These are phyloP conservation scores for Inosperma sp. DNA, from an alignment of 768 basidiomycete species.

Conservation along the genomic window DNA sequence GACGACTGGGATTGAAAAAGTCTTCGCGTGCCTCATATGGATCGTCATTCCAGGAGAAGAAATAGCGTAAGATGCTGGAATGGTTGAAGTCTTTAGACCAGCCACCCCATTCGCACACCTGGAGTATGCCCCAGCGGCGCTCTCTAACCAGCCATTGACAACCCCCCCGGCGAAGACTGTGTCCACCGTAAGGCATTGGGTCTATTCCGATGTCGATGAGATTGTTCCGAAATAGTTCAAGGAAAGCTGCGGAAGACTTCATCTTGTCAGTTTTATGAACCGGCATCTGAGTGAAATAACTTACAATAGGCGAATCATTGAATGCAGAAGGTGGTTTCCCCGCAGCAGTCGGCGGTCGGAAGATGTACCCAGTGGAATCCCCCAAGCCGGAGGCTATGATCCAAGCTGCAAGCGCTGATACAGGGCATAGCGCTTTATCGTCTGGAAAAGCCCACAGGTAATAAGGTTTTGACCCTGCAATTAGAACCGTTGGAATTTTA, in stretches of 20 bases:
- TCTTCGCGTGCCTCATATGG: constrained; percentile 24
- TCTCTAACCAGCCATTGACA: constrained; percentile 8
- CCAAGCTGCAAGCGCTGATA: no score
- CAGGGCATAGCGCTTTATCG: no score
- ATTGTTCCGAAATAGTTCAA: constrained; percentile 7
- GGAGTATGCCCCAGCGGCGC: constrained; percentile 30
- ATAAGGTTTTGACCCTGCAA: not conserved
- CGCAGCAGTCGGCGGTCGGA: no score
- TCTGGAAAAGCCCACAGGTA: not conserved
- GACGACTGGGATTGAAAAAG: not conserved
- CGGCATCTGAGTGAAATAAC: not conserved
- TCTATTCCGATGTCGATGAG: constrained; percentile 10
- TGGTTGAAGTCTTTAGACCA: constrained; percentile 38
- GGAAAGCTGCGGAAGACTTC: not conserved
- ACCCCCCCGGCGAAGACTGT: constrained; percentile 7
- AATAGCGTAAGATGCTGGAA: constrained; percentile 37
- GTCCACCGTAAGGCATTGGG: constrained; percentile 3
- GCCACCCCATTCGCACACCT: constrained; percentile 42
- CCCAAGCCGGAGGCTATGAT: constrained; percentile 2
- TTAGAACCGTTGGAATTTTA: not conserved
- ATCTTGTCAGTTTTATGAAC: not conserved
- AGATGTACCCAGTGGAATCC: constrained; percentile 7
- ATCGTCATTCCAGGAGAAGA: constrained; percentile 37
- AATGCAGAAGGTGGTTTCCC: not conserved
- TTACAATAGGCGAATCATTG: not conserved